Base-by-base conservation (phyloP, 805 yeast species). In the Priceomyces fermenticarens region DNA sequence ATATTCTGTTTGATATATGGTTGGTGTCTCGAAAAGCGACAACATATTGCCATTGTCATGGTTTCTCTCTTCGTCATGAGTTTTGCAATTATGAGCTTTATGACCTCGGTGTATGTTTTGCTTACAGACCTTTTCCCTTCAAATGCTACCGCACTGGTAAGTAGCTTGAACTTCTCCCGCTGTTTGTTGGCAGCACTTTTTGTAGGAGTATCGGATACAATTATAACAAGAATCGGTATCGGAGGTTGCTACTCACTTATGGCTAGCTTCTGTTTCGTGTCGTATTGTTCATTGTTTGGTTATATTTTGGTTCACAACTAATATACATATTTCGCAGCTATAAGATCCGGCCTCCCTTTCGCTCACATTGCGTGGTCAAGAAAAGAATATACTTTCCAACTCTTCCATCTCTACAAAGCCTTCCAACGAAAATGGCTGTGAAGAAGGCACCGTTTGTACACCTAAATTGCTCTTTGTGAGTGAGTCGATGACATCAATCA, bases 171-270 rank as follows among this genome's bases (percentile, higher is more conserved):
- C 53, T 62, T 88, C 23, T 67, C 78, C 27, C 68, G 96, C 52
- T 88, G 96, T 52, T 63, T 78, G 13, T 50, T 77, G 30, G 79
- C 81, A 25, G 95, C 93, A 0, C 72, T 77, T 0, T 80, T 83
- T 32, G 75, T 85, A 15, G 91, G 84, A 1, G 81, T 79, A 2
- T 67, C 85, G 13, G 72, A 77, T 17, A 70, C 60, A 30, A 85
- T 88, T 88, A 66, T 72, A 20, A 45, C 45, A 0, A 40, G 62
- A 0, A 67, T 88, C 75, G 77, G 77, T 0, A 60, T 75, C 10
- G 95, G 95, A 1, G 90, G 95, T n/a, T 75, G 84, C 0, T 85
- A 79, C 51, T 80, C 91, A 0, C 65, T 88, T 11, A 60, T 85
- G 71, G 78, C 81, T 2, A 81, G 70, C 0, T 39, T 81, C 1